Evolutionary conservation across 306 rosid genomes (phyloP), one percentile per base, ranked within the genome.

Genomic region (Medicago truncatula): DNA sequence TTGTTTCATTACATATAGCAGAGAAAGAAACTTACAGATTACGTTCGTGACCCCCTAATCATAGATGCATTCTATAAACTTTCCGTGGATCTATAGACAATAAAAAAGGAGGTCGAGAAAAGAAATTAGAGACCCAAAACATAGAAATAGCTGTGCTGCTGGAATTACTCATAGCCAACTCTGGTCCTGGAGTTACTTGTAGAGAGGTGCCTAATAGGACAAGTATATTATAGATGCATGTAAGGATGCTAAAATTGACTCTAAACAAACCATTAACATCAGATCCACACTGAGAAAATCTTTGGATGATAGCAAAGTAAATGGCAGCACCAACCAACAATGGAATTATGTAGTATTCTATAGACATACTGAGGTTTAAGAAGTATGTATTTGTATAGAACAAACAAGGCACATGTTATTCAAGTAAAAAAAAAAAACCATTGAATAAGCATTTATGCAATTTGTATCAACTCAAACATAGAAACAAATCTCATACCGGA

Each of bases 401-500:
- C 43, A 57, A 60, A 71, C 38, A 34, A 43, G 9, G 40, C 15
- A 9, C 6, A 34, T 46, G 17, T 6, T 39, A 9, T 50, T 38
- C 20, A 4, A 7, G 12, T 13, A 64, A 53, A 23, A 1, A 6
- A 28, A 28, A 28, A 28, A 28, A 28, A 23, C 31, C 20, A 39
- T 38, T 47, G 39, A 46, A 34, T 36, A 21, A 15, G 17, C 65
- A 70, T 59, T 47, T 70, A 9, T 54, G 7, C 58, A 54, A 17
- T 41, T 41, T 40, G 39, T 25, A 17, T 20, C 53, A 16, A 43
- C 67, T 40, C 18, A 66, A 34, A 9, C 8, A 28, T 40, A 36
- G 75, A 60, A 74, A 74, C 17, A 74, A 75, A 70, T 34, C 38
- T 34, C 38, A 34, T 34, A 34, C 38, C 7, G 7, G 38, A 34